Conservation (phyloP, 2,329 filamentous ascomycete genomes). For the Phyllosticta citriasiana region DNA sequence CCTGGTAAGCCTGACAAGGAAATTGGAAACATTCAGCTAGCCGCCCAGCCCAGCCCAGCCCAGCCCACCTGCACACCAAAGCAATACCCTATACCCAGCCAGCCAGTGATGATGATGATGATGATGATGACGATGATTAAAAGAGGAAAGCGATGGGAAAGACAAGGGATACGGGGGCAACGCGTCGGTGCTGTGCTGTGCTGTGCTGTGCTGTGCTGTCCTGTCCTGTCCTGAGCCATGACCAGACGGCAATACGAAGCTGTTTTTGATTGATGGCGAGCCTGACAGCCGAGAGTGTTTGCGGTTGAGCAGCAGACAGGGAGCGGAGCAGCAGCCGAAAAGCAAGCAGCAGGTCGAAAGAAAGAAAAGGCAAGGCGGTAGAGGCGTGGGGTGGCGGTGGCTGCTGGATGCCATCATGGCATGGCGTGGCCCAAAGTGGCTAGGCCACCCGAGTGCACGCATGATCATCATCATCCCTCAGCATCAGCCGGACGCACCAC, state of each 20-base stretch:
- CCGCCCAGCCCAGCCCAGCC: neutral
- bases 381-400: neutral
- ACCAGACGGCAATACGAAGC: neutral
- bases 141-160: neutral
- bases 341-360: neutral
- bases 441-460: conserved; percentile 5
- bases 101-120: neutral
- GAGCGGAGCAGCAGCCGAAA: neutral
- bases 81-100: neutral
- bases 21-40: neutral
- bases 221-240: neutral
- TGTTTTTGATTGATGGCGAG: neutral
- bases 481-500: conserved; percentile 9
- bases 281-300: neutral
- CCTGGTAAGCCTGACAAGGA: neutral
- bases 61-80: neutral
- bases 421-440: neutral
- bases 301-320: neutral
- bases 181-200: neutral
- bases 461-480: conserved; percentile 7
- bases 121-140: neutral
- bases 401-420: neutral
- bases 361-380: neutral
- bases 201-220: too few species aligned
- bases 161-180: neutral